A percentile compares a stretch with the other conserved stretches of the same genome.
Conservation (phyloP, 352 stramenopile species). For the Albugo laibachii region DNA sequence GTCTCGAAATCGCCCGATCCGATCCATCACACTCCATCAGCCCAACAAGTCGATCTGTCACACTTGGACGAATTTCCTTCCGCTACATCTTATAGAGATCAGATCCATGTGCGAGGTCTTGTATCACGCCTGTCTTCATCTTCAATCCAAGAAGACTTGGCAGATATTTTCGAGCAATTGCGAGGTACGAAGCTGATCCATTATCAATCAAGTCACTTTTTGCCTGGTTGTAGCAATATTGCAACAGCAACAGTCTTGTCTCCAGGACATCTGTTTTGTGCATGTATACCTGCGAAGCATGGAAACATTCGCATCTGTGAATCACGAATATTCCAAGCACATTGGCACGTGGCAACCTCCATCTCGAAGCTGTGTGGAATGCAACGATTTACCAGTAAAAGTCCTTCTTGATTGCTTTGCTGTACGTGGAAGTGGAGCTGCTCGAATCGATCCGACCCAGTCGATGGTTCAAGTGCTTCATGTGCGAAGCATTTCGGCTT, state of each 20-base stretch:
- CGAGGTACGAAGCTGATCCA: slow-evolving; percentile 5
- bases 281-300: slow-evolving; percentile 95
- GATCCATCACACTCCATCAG: no score
- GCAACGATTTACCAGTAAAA: slow-evolving; percentile 33
- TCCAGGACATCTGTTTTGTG: slow-evolving; percentile 89
- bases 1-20: no score
- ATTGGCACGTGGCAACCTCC: slow-evolving; percentile 72
- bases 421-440: slow-evolving; percentile 39
- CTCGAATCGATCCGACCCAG: slow-evolving; percentile 35
- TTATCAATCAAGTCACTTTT: not conserved
- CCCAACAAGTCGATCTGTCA: no score
- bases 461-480: slow-evolving; percentile 81
- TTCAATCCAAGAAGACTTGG: slow-evolving; percentile 42
- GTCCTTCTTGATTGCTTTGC: slow-evolving; percentile 86
- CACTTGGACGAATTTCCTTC: slow-evolving; percentile 4
- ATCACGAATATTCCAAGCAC: slow-evolving; percentile 84
- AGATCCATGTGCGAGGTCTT: slow-evolving; percentile 42
- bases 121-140: slow-evolving; percentile 18
- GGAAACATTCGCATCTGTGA: slow-evolving; percentile 83
- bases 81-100: slow-evolving; percentile 29
- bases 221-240: slow-evolving; percentile 11
- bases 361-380: slow-evolving; percentile 74
- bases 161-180: slow-evolving; percentile 25
- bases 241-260: slow-evolving; percentile 18
- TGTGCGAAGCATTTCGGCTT: slow-evolving; percentile 91